Base-by-base conservation (phyloP, 768 basidiomycete genomes). In the Favolaschia claudopus region DNA sequence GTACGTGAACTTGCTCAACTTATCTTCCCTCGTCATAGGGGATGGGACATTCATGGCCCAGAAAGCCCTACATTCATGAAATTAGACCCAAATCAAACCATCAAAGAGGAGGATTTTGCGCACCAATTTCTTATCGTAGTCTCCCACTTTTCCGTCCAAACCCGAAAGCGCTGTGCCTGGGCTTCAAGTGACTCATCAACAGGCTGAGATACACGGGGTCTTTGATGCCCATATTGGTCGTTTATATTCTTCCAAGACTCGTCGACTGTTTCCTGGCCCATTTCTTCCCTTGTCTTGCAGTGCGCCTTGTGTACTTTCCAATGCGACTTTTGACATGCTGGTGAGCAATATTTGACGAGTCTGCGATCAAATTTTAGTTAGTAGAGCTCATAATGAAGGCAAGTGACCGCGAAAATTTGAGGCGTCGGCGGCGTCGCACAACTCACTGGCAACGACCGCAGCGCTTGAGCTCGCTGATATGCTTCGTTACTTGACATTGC, bases 21-120 rank as follows among this genome's bases (percentile, higher is more conserved):
- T 45, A 38, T 55, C 53, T 46, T 46, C 44, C 40, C 34, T 37
- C 25, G 53, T 55, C 53, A 44, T 45, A 33, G 53, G 40, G 20
- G 53, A 55, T 25, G 53, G 53, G 28, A 55, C 46, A 28, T 55
- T 37, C 53, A 55, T 55, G 14, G 53, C 53, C 53, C 53, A 55
- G 36, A 55, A 28, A n/a, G 53, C 53, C 53, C 53, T 55, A 28
- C 2, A 10, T n/a, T n/a, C 52, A n/a, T 25, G 20, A 29, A 27
- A 32, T 12, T 53, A 20, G 37, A 53, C 19, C 34, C 25, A 45
- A n/a, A 27, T 37, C 53, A 5, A 39, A 19, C 27, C 20, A 2
- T 14, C 39, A 27, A 32, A 40, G 4, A 19, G 8, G 17, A 31
- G 19, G 29, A 40, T 52, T 31, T 34, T 48, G 46, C 33, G 32